Percentiles rank a stretch among this genome's conserved stretches.
These are phyloP conservation scores for Pseudopithomyces chartarum DNA, from an alignment of 2,329 filamentous ascomycete species.

Conservation along the genomic window DNA sequence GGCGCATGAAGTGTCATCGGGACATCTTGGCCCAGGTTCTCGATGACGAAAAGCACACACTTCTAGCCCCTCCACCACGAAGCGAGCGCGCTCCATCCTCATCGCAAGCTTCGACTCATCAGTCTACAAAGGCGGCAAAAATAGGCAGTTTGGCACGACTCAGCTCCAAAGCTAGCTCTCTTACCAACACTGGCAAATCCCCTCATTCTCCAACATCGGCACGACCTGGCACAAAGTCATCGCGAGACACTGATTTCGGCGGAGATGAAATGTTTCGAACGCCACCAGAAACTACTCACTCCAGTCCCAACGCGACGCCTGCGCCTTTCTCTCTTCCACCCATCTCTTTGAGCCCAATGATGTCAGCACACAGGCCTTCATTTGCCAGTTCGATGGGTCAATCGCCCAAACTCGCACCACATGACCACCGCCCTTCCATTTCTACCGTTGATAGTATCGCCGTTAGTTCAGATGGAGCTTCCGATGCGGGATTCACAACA, in stretches of 20 bases:
- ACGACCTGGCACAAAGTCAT: slow-evolving; percentile 43
- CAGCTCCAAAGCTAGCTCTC: slow-evolving; percentile 43
- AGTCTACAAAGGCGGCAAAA: slow-evolving; percentile 31
- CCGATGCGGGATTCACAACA: slow-evolving; percentile 38
- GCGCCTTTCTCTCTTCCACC: slow-evolving; percentile 36
- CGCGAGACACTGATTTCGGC: slow-evolving; percentile 42
- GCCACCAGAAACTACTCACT: slow-evolving; percentile 50
- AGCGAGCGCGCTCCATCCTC: slow-evolving; percentile 31
- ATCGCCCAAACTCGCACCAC: slow-evolving; percentile 37
- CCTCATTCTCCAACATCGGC: slow-evolving; percentile 37
- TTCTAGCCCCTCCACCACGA: slow-evolving; percentile 30
- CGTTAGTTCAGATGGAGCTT: slow-evolving; percentile 35
- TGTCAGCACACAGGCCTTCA: slow-evolving; percentile 37
- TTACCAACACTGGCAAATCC: slow-evolving; percentile 34
- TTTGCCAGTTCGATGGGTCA: slow-evolving; percentile 41
- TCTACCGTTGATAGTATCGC: slow-evolving; percentile 38
- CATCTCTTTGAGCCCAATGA: slow-evolving; percentile 38
- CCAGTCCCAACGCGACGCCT: slow-evolving; percentile 39
- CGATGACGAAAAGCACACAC: slow-evolving; percentile 70
- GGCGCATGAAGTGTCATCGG: slow-evolving; percentile 86
- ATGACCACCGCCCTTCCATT: slow-evolving; percentile 40
- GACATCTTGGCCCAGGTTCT: slow-evolving; percentile 87
- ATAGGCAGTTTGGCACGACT: slow-evolving; percentile 40
- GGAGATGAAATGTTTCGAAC: slow-evolving; percentile 50
- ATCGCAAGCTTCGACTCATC: slow-evolving; percentile 27